Percentiles rank a stretch among this genome's conserved stretches.
Evolutionary conservation across 2,329 filamentous ascomycete genomes (phyloP).

Genomic region (Magnaporthales sp.): DNA sequence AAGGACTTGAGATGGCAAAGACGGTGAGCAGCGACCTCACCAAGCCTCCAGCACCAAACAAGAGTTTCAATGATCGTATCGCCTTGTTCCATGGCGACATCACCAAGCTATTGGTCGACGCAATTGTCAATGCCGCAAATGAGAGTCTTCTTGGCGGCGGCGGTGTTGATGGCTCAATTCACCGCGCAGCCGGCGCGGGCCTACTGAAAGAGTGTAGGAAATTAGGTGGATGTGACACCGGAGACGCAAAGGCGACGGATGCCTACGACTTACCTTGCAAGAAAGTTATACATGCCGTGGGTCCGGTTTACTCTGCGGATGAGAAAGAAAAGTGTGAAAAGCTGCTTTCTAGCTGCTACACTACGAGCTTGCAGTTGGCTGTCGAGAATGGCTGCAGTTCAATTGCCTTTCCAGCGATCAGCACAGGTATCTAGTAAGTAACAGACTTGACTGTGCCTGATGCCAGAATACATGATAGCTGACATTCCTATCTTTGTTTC

Average conservation of each 20-base stretch:
- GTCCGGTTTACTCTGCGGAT: slow-evolving; percentile 58
- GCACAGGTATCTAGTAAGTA: slow-evolving; percentile 67
- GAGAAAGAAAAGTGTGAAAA: slow-evolving; percentile 31
- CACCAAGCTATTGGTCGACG: slow-evolving; percentile 67
- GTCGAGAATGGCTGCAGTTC: slow-evolving; percentile 55
- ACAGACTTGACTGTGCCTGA: not conserved
- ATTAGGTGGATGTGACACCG: slow-evolving; percentile 65
- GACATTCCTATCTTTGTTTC: not conserved
- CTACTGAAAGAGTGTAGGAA: slow-evolving; percentile 64
- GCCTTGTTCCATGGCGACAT: slow-evolving; percentile 70
- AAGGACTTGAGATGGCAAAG: not conserved
- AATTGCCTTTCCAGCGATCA: slow-evolving; percentile 77
- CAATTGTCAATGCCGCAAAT: slow-evolving; percentile 93
- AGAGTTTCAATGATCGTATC: slow-evolving; percentile 59
- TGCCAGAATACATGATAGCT: not conserved
- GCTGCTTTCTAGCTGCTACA: slow-evolving; percentile 58
- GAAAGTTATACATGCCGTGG: slow-evolving; percentile 84
- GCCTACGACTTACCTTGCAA: slow-evolving; percentile 69
- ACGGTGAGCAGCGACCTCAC: slow-evolving; percentile 14
- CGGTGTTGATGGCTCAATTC: slow-evolving; percentile 87
- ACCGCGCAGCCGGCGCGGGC: slow-evolving; percentile 64
- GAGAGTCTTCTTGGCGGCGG: slow-evolving; percentile 69
- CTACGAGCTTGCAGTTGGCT: slow-evolving; percentile 62
- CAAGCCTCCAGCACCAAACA: slow-evolving; percentile 25
- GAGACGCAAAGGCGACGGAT: slow-evolving; percentile 72